Percentiles rank a stretch among this genome's conserved stretches.
Conservation (phyloP, 768 basidiomycete species). For the Suillus occidentalis region DNA sequence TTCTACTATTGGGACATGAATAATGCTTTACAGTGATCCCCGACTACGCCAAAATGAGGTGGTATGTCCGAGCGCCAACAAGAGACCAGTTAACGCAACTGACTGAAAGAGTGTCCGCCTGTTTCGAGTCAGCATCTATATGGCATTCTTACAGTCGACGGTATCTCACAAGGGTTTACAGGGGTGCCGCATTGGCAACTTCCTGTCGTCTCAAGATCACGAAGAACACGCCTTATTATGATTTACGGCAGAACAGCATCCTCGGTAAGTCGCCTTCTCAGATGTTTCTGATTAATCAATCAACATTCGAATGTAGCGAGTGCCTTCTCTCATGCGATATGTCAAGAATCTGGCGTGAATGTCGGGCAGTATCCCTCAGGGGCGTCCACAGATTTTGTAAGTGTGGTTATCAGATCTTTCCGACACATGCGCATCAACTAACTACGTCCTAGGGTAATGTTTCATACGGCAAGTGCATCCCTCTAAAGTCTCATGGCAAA, state of each 20-base stretch:
- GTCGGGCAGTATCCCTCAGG: conserved; percentile 37
- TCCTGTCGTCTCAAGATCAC: conserved; percentile 52
- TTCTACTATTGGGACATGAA: background rate
- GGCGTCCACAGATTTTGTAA: conserved; percentile 80
- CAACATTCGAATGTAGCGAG: conserved; percentile 39
- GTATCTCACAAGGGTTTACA: conserved; percentile 28
- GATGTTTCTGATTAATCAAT: conserved; percentile 1
- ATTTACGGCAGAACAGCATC: conserved; percentile 57
- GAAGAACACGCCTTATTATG: conserved; percentile 45
- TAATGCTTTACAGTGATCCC: conserved; percentile 63
- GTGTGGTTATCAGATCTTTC: conserved; percentile 27
- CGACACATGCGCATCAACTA: conserved; percentile 4
- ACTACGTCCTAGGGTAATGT: conserved; percentile 63
- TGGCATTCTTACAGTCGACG: background rate
- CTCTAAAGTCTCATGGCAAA: conserved; percentile 8
- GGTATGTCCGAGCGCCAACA: conserved; percentile 70
- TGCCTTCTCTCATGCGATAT: conserved; percentile 50
- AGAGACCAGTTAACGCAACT: conserved; percentile 54
- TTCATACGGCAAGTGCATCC: conserved; percentile 52
- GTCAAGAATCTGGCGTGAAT: conserved; percentile 43
- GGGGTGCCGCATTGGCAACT: conserved; percentile 68
- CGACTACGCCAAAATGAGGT: conserved; percentile 75
- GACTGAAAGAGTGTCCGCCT: conserved; percentile 59
- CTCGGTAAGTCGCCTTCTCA: conserved; percentile 42
- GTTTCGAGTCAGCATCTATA: conserved; percentile 59